Evolutionary conservation across 2,329 filamentous ascomycete genomes (phyloP).

Genomic region (Penicillium oxalicum): DNA sequence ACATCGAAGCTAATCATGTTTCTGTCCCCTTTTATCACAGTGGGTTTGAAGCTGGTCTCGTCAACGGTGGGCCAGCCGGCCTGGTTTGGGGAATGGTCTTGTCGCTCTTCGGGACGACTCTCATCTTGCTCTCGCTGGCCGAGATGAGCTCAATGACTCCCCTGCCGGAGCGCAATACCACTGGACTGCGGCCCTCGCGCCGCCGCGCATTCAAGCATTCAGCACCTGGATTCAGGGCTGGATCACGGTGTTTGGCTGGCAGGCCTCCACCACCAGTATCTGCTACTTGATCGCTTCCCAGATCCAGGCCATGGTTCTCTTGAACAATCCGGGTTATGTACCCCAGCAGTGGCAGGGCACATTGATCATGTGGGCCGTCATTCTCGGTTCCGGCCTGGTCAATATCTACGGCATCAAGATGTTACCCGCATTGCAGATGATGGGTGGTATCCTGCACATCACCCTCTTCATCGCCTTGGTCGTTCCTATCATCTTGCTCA

Average conservation of each 20-base stretch:
- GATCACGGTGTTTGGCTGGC: conserved; percentile 36
- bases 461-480: conserved; percentile 35
- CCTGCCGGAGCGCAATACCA: conserved; percentile 42
- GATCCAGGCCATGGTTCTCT: conserved; percentile 22
- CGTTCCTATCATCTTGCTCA: conserved; percentile 31
- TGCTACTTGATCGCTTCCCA: conserved; percentile 30
- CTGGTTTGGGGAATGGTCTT: conserved; percentile 23
- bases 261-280: conserved; percentile 30
- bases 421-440: conserved; percentile 25
- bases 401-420: conserved; percentile 31
- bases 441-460: conserved; percentile 28
- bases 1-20: background rate
- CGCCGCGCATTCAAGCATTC: conserved; percentile 23
- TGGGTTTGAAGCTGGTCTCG: conserved; percentile 13
- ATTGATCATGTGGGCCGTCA: conserved; percentile 34
- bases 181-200: conserved; percentile 36
- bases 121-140: conserved; percentile 28
- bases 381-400: conserved; percentile 28
- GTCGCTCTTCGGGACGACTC: conserved; percentile 21
- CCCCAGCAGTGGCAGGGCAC: conserved; percentile 37
- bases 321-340: conserved; percentile 31
- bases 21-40: background rate
- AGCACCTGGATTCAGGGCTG: conserved; percentile 31
- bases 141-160: conserved; percentile 40
- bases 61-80: conserved; percentile 23